Base-by-base conservation (phyloP, 495 filamentous ascomycete genomes). In the Aspergillus olivimuriae region DNA sequence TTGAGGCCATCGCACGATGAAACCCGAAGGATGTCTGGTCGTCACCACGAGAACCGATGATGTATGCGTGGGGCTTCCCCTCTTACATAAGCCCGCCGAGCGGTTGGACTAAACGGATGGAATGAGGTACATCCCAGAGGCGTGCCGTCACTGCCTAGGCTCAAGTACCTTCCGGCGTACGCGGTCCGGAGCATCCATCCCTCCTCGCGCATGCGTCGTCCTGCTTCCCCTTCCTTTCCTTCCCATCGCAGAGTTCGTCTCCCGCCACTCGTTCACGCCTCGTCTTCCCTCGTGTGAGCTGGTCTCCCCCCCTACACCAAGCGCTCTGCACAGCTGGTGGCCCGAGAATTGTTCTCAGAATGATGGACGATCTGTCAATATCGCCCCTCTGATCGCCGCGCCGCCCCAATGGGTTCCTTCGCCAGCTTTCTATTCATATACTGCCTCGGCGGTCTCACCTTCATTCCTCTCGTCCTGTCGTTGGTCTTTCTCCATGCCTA, bases 361-460 rank as follows among this genome's bases (percentile, higher is more conserved):
- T 48, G 41, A 66, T 62, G 63, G 61, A 66, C 61, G 52, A 59
- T 47, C 58, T 50, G 46, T 49, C 49, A 47, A 52, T 54, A 52
- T 46, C 48, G 35, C 47, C 54, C 48, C 47, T 55, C 47, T 70
- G 57, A 68, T 64, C 56, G 19, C 34, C 44, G 55, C 58, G 44
- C 44, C 46, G 53, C 62, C 63, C 59, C 52, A 60, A 88, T 84
- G 82, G 83, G 81, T 75, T 72, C 73, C 50, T 75, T 88, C 72
- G 70, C 75, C 47, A 68, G 67, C 47, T 81, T 94, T 55, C 67
- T 92, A 48, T 56, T 84, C 51, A 70, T 83, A 55, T 97, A 95
- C 73, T 50, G 94, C 47, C 63, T 96, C 48, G 94, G 94, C 61
- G 94, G 91, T 57, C 62, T 97, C 53, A 95, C 89, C 19, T 90